Base-by-base conservation (phyloP, 2,329 filamentous ascomycete species). In the Lecanicillium sp. region DNA sequence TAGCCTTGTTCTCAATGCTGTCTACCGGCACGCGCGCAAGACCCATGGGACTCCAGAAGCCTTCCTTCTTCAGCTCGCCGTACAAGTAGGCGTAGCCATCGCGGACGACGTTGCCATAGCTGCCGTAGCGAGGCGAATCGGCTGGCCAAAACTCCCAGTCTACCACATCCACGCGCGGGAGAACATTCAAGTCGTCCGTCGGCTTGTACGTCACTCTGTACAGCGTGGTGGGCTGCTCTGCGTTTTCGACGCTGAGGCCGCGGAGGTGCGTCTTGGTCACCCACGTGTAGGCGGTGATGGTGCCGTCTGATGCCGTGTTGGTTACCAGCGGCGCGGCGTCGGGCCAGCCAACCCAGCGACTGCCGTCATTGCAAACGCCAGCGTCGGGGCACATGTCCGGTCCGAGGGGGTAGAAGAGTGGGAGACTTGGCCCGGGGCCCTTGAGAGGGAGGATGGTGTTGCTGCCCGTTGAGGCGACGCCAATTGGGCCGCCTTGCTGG, bases 321-420 rank as follows among this genome's bases (percentile, higher is more conserved):
- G 33, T 35, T 12, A 35, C 33, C 8, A 35, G 16, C n/a, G 33
- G 33, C 19, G 33, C 16, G 14, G 33, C 19, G 15, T 35, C 33
- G 3, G 17, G 9, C 33, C 33, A 35, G 17, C 17, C 20, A 18
- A 25, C 33, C 16, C 19, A 35, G n/a, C 33, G 33, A 7, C 16
- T 19, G 15, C 17, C 9, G 17, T 35, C 33, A 35, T 16, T 11
- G 14, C 33, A 35, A 5, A 9, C 14, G 11, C 33, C 33, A 15
- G 33, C 33, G 9, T 20, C 17, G 19, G 33, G 9, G 33, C 33
- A 19, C 33, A 35, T 12, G 33, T 16, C 17, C 20, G 33, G 16
- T 15, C 16, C 9, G 9, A 20, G 11, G 11, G n/a, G 16, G 33
- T 19, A 9, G 33, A 19, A 22, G 14, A 35, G 16, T n/a, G 17